Conservation (phyloP, 805 yeast species). For the Spathaspora arborariae region DNA sequence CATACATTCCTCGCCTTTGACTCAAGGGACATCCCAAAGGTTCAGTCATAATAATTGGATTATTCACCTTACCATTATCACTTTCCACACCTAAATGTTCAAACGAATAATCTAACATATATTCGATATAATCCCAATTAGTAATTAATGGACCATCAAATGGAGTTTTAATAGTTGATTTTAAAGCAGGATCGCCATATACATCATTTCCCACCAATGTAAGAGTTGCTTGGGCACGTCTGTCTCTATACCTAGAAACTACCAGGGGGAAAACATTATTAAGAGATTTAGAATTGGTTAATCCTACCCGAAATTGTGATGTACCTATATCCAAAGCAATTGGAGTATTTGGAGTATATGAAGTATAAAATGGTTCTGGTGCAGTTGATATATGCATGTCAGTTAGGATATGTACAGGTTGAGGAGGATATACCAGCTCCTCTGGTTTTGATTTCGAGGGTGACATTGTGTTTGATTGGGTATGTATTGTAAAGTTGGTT, state of each 20-base stretch:
- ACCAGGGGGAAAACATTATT: conserved; percentile 64
- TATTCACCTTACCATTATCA: conserved; percentile 50
- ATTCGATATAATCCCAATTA: conserved; percentile 90
- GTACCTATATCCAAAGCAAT: conserved; percentile 89
- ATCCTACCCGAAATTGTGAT: conserved; percentile 55
- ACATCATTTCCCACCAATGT: conserved; percentile 83
- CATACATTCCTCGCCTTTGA: conserved; percentile 74
- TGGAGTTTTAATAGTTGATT: conserved; percentile 70
- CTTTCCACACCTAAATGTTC: conserved; percentile 66
- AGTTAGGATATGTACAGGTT: conserved; percentile 36
- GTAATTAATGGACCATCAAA: conserved; percentile 84
- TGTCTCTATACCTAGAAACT: conserved; percentile 73
- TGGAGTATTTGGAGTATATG: conserved; percentile 58
- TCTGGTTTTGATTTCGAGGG: conserved; percentile 12
- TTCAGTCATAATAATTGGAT: conserved; percentile 82
- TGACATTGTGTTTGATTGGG: conserved; percentile 8
- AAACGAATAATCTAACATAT: conserved; percentile 78
- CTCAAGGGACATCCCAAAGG: conserved; percentile 64
- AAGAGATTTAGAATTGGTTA: conserved; percentile 45
- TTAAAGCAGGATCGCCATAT: conserved; percentile 63
- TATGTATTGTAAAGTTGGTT: neutral
- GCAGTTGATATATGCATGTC: conserved; percentile 35
- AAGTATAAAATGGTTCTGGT: conserved; percentile 42
- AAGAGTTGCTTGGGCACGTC: conserved; percentile 58
- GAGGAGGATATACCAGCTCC: conserved; percentile 35